Evolutionary conservation across 805 yeast genomes (phyloP).

Genomic region (Yarrowia sp.): DNA sequence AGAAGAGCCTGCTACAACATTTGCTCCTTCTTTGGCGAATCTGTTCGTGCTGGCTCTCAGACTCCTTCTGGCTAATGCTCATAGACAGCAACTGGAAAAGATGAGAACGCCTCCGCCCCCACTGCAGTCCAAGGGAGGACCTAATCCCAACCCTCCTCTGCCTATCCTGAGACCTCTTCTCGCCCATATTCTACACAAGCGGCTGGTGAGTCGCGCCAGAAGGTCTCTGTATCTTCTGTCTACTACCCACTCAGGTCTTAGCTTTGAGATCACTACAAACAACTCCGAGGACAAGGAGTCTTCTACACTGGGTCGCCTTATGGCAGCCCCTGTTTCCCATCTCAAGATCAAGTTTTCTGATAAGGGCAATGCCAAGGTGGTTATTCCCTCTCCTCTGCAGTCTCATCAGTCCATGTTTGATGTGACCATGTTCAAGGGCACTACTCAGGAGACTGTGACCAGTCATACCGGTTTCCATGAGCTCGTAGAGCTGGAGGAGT

Average conservation of each 20-base stretch:
- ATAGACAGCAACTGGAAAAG: constrained; percentile 55
- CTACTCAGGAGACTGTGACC: constrained; percentile 34
- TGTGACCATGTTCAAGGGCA: constrained; percentile 41
- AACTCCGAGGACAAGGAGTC: constrained; percentile 17
- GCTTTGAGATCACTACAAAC: constrained; percentile 40
- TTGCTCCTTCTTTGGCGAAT: constrained; percentile 55
- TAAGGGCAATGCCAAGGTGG: constrained; percentile 42
- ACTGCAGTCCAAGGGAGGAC: constrained; percentile 20
- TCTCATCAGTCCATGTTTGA: constrained; percentile 44
- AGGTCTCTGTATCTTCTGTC: constrained; percentile 44
- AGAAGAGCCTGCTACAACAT: constrained; percentile 12
- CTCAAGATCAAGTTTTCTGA: constrained; percentile 37
- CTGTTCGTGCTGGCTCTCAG: constrained; percentile 61
- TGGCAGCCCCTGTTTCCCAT: constrained; percentile 44
- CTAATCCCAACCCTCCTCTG: constrained; percentile 36
- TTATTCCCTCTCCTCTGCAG: constrained; percentile 44
- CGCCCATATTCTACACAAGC: constrained; percentile 48
- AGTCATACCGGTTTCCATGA: constrained; percentile 48
- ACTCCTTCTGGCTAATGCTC: constrained; percentile 67
- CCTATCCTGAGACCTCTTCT: constrained; percentile 49
- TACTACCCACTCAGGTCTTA: constrained; percentile 41
- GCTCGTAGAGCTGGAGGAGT: constrained; percentile 50
- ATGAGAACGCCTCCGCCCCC: constrained; percentile 42
- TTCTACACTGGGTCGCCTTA: constrained; percentile 43
- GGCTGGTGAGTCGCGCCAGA: constrained; percentile 43